Base-by-base conservation (phyloP, 306 rosid species). In the Oxytropis ochrocephala region DNA sequence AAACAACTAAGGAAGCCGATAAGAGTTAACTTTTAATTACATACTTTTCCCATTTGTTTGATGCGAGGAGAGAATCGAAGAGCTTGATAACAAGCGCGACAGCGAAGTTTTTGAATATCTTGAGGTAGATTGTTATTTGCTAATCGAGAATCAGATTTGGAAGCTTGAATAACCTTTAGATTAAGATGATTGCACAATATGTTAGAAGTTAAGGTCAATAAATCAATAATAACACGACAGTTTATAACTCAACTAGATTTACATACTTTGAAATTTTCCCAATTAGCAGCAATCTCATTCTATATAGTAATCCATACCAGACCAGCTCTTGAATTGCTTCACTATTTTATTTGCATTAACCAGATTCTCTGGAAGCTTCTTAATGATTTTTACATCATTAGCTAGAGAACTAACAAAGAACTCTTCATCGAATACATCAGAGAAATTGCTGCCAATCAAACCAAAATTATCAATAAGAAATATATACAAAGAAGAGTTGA, bases 41-140 rank as follows among this genome's bases (percentile, higher is more conserved):
- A 53, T 85, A 94, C 99, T 67, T 94, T 87, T 81, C 99, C 99
- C 92, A 88, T 81, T 32, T 84, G 81, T 78, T 94, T 96, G 36
- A 94, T 94, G 49, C 52, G 86, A 36, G 89, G 96, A 72, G 99
- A 79, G 80, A 90, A 94, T 35, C 86, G 95, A 46, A 94, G 91
- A 73, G 96, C 99, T 78, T 87, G 86, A 36, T 79, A 90, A 75
- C 96, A 94, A 68, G 92, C 87, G 58, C 89, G 97, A 13, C 99
- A 94, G 21, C 99, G 96, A 80, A 94, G 82, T 87, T 83, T 94
- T 81, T 94, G 99, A 72, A 94, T 82, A 69, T 90, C 96, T 66
- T 70, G 79, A 53, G 96, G 97, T 47, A 91, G 81, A 72, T 85
- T 76, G 88, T 88, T 94, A 73, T 94, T 94, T 78, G 92, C 95